phyloP scores from a whole-genome alignment of 495 filamentous ascomycete species.

The Rusavskia elegans region DNA sequence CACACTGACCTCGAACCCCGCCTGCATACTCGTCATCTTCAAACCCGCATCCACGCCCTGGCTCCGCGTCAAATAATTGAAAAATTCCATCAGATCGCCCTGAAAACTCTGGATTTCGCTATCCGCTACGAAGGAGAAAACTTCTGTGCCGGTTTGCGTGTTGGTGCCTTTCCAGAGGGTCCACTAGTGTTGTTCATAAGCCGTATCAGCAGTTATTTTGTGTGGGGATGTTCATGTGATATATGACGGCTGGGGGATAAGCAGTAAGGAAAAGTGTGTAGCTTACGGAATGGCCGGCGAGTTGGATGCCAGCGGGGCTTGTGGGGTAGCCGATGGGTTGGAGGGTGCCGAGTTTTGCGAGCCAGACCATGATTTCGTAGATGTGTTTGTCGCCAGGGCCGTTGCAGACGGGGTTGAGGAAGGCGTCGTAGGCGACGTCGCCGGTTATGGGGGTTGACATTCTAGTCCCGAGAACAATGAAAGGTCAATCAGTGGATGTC shows the following conservation, averaged over 20 bases:
- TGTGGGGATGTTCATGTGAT: no score
- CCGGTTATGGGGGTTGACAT: constrained; percentile 25
- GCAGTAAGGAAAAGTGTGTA: no score
- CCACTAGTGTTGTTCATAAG: no score
- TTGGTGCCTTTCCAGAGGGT: constrained; percentile 40
- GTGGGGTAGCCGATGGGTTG: constrained; percentile 40
- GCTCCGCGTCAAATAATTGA: constrained; percentile 10
- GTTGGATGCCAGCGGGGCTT: constrained; percentile 31
- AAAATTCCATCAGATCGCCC: constrained; percentile 13
- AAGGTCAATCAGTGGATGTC: no score
- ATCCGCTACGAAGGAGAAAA: constrained; percentile 45
- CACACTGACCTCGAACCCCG: constrained; percentile 10
- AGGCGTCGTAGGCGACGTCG: constrained; percentile 51
- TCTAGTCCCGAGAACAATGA: no score
- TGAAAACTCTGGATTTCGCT: constrained; percentile 16
- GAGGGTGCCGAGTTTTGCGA: constrained; percentile 42
- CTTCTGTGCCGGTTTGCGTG: constrained; percentile 27
- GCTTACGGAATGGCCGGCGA: constrained; percentile 29
- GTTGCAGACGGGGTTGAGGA: constrained; percentile 30
- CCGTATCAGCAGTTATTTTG: no score
- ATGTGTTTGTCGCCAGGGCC: constrained; percentile 20
- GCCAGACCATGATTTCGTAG: constrained; percentile 60
- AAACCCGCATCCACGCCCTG: constrained; percentile 4
- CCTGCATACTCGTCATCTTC: constrained; percentile 12
- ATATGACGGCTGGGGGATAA: no score